These are phyloP conservation scores for Trichoderma citrinoviride DNA, from an alignment of 2,329 filamentous ascomycete species.

Conservation along the genomic window DNA sequence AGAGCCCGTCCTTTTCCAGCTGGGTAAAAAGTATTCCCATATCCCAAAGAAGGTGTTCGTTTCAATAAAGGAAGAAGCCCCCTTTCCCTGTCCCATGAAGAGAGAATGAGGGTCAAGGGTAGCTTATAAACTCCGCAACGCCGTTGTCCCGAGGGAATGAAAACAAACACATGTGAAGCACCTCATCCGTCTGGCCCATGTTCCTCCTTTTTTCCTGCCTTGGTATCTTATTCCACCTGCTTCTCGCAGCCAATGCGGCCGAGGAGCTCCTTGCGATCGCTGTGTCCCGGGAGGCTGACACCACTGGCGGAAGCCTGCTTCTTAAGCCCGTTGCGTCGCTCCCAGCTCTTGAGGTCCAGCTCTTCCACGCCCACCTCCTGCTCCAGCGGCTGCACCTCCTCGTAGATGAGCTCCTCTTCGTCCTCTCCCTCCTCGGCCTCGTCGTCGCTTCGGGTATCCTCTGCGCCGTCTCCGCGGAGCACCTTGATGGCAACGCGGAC, in stretches of 20 bases:
- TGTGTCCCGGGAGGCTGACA: conserved; percentile 67
- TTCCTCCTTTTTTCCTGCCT: background rate
- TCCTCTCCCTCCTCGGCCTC: conserved; percentile 69
- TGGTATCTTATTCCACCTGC: conserved; percentile 51
- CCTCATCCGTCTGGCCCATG: background rate
- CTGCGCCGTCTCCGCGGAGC: conserved; percentile 70
- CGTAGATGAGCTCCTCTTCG: conserved; percentile 53
- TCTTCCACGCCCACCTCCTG: conserved; percentile 74
- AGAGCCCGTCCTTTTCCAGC: background rate
- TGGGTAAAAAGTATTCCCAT: background rate
- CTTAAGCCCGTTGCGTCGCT: conserved; percentile 54
- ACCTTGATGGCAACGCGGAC: conserved; percentile 78
- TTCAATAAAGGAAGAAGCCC: background rate
- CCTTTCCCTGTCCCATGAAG: too few relatives aligned
- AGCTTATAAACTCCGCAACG: conserved; percentile 19
- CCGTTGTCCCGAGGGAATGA: conserved; percentile 13
- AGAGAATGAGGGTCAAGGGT: background rate
- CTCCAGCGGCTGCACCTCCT: conserved; percentile 59
- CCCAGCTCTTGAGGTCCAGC: conserved; percentile 64
- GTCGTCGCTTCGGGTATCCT: conserved; percentile 85
- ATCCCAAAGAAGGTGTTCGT: background rate
- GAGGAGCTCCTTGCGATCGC: conserved; percentile 76
- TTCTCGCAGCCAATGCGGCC: conserved; percentile 83
- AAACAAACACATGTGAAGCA: background rate
- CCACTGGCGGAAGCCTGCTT: conserved; percentile 53